Conservation (phyloP, 1,139 yeast genomes). For the Scheffersomyces stambukii region DNA sequence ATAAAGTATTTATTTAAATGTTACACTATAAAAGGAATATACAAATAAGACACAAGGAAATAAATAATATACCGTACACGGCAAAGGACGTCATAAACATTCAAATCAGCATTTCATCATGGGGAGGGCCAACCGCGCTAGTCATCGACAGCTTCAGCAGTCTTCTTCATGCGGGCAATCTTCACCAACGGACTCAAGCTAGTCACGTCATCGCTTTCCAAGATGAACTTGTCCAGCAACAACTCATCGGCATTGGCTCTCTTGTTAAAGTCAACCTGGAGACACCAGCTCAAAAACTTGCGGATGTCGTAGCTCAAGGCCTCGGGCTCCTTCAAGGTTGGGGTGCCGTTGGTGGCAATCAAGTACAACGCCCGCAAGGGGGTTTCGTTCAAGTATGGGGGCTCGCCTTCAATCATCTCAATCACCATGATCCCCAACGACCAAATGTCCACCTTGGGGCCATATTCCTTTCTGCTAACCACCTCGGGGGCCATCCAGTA, state of each 20-base stretch:
- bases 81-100: too few species aligned
- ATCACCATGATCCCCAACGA: conserved; percentile 95
- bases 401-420: conserved; percentile 99
- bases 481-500: conserved; percentile 99
- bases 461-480: conserved; percentile 88
- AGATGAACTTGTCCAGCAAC: conserved; percentile 66
- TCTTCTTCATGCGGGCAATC: conserved; percentile 78
- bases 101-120: too few species aligned
- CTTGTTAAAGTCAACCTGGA: conserved; percentile 79
- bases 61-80: too few species aligned
- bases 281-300: conserved; percentile 70
- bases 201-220: conserved; percentile 65
- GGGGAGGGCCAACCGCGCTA: neutral
- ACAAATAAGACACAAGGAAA: too few species aligned
- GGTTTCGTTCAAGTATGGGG: conserved; percentile 93
- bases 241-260: conserved; percentile 81
- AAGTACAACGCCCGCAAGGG: conserved; percentile 88
- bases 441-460: conserved; percentile 98
- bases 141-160: conserved; percentile 29
- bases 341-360: conserved; percentile 96
- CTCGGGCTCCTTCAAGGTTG: conserved; percentile 85
- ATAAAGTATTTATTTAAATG: too few species aligned
- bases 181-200: conserved; percentile 87
- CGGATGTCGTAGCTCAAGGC: conserved; percentile 64
- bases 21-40: neutral